These are phyloP conservation scores for Pseudopediastrum boryanum DNA, from an alignment of 139 green algal species.

Conservation along the genomic window DNA sequence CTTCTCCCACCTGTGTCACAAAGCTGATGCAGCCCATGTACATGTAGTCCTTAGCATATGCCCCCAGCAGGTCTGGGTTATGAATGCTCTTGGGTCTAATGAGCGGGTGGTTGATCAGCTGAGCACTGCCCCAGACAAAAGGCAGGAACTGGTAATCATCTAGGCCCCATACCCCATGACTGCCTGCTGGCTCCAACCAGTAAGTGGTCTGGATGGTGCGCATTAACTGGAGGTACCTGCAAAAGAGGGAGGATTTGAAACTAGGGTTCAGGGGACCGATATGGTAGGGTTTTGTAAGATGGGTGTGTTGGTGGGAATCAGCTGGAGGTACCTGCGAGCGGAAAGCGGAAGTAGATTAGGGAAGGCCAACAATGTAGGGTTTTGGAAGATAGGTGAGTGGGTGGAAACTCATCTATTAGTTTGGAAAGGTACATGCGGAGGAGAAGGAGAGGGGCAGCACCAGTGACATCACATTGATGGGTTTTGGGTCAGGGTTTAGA, in stretches of 20 bases:
- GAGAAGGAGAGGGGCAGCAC: too few relatives aligned
- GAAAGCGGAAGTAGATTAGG: too few relatives aligned
- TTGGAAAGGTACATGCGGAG: too few relatives aligned
- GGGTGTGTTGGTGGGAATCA: too few relatives aligned
- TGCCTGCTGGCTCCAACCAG: constrained; percentile 94
- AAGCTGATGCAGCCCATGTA: constrained; percentile 88
- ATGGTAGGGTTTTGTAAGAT: too few relatives aligned
- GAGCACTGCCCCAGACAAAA: constrained; percentile 84
- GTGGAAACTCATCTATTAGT: too few relatives aligned
- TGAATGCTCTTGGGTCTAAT: constrained; percentile 87
- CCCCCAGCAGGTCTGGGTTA: constrained; percentile 72
- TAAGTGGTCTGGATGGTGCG: constrained; percentile 86
- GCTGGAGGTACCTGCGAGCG: too few relatives aligned
- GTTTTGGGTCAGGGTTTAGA: too few relatives aligned
- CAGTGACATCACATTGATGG: too few relatives aligned
- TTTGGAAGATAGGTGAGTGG: too few relatives aligned
- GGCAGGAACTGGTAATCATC: constrained; percentile 99
- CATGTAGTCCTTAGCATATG: constrained; percentile 80
- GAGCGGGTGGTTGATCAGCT: constrained; percentile 81
- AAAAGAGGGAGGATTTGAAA: not conserved
- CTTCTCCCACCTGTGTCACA: constrained; percentile 67
- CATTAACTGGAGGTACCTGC: constrained; percentile 91
- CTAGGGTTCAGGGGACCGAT: too few relatives aligned
- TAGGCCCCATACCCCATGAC: constrained; percentile 96
- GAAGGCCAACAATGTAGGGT: too few relatives aligned